A percentile compares a stretch with the other conserved stretches of the same genome.
Evolutionary conservation across 2,329 filamentous ascomycete genomes (phyloP).

Genomic region (Xylaria sp.): DNA sequence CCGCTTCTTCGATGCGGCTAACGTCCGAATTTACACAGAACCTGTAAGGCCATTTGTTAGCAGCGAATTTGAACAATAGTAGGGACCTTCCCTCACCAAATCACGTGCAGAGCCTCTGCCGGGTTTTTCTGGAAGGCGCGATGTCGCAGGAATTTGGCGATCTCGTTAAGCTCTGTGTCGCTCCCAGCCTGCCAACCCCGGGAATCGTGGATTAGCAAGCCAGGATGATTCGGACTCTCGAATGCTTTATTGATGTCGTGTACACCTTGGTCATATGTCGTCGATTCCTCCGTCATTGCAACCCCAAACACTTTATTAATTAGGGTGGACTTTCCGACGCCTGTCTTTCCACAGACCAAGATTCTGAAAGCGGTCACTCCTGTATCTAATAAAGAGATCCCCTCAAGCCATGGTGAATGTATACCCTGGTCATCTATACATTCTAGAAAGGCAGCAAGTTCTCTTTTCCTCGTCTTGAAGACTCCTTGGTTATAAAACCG

Average conservation of each 20-base stretch:
- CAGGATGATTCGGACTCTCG: conserved; percentile 26
- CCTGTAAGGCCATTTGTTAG: conserved; percentile 10
- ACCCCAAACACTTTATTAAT: conserved; percentile 33
- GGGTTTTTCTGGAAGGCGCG: conserved; percentile 34
- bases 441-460: conserved; percentile 19
- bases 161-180: conserved; percentile 25
- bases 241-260: conserved; percentile 33
- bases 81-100: conserved; percentile 19
- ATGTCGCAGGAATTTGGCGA: conserved; percentile 28
- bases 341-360: conserved; percentile 14
- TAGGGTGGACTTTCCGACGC: too few species aligned
- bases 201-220: conserved; percentile 30
- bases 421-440: conserved; percentile 30
- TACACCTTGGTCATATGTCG: conserved; percentile 27
- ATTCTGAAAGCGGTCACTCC: conserved; percentile 30
- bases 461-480: conserved; percentile 26
- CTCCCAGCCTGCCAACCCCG: conserved; percentile 33
- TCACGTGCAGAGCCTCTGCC: conserved; percentile 30
- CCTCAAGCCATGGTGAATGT: conserved; percentile 25
- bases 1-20: conserved; percentile 33
- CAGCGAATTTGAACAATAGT: not conserved
- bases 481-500: conserved; percentile 28
- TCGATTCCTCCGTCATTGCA: conserved; percentile 33
- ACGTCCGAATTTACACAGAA: conserved; percentile 32
- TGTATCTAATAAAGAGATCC: conserved; percentile 17